These are phyloP conservation scores for Fraxinus dipetala DNA, from an alignment of 305 asterid species.

Conservation along the genomic window DNA sequence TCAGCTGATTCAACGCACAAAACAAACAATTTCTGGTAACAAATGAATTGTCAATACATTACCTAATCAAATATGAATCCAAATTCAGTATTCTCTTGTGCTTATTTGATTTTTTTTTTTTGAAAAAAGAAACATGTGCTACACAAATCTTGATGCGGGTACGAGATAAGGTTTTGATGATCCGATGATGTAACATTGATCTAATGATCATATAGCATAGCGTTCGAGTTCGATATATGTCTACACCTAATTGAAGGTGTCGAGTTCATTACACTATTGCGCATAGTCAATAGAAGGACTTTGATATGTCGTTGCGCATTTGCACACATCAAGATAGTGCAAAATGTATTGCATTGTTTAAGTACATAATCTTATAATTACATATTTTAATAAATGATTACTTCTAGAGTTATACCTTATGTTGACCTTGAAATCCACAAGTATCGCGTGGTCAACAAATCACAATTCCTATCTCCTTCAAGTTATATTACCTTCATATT, in stretches of 20 bases:
- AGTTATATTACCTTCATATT: background rate
- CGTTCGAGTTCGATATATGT: background rate
- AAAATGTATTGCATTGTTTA: background rate
- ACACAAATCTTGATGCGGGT: background rate
- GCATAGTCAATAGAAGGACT: background rate
- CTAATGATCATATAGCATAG: background rate
- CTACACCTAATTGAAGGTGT: background rate
- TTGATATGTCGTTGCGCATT: background rate
- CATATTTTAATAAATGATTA: background rate
- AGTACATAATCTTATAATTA: background rate
- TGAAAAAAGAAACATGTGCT: background rate
- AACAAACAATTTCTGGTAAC: slow-evolving; percentile 25
- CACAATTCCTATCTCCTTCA: background rate
- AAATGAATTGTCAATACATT: slow-evolving; percentile 15
- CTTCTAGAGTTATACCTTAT: background rate
- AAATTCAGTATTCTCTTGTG: background rate
- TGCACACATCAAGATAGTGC: background rate
- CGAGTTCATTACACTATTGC: background rate
- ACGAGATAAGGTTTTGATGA: background rate
- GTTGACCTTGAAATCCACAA: background rate
- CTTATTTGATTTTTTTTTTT: background rate
- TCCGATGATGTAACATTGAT: background rate
- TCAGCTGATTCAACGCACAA: slow-evolving; percentile 15
- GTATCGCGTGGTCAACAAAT: background rate
- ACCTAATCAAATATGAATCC: background rate